These are phyloP conservation scores for Microbotryum lychnidis-dioicae DNA, from an alignment of 1,284 basidiomycete genomes.

Conservation along the genomic window DNA sequence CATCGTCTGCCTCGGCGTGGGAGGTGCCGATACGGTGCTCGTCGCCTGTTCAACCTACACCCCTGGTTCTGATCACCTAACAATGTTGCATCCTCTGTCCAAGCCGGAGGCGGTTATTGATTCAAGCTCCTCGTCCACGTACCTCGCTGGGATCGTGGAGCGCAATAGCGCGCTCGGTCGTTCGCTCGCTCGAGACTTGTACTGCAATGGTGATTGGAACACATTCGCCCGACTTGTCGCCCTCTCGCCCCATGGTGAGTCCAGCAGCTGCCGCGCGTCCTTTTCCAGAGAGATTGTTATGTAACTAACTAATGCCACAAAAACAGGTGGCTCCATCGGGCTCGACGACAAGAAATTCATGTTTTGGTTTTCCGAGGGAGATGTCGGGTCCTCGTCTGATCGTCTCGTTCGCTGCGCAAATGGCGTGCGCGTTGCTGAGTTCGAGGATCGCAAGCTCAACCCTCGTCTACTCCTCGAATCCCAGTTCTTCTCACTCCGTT, in stretches of 20 bases:
- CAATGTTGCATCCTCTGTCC: conserved; percentile 9
- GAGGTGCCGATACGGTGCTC: conserved; percentile 46
- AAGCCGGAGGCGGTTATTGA: neutral
- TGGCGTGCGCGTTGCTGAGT: conserved; percentile 71
- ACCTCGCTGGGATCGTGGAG: conserved; percentile 22
- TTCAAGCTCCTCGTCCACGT: neutral
- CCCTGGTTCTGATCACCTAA: conserved; percentile 10
- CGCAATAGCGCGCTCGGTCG: conserved; percentile 69
- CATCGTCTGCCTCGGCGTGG: conserved; percentile 14
- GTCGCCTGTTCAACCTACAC: conserved; percentile 42
- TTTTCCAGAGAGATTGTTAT: neutral
- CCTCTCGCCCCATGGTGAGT: conserved; percentile 74
- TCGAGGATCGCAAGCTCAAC: conserved; percentile 72
- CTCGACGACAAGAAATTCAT: conserved; percentile 78
- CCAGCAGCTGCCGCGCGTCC: conserved; percentile 57
- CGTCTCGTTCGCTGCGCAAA: conserved; percentile 78
- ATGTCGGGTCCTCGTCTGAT: conserved; percentile 57
- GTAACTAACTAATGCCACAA: neutral
- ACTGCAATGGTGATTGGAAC: conserved; percentile 72
- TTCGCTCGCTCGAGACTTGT: conserved; percentile 73
- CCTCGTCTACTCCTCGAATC: conserved; percentile 46
- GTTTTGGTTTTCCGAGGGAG: conserved; percentile 72
- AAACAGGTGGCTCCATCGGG: conserved; percentile 41
- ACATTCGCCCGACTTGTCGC: conserved; percentile 73
- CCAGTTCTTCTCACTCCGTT: neutral